A percentile compares a stretch with the other conserved stretches of the same genome.
Evolutionary conservation across 139 green algal genomes (phyloP).

Genomic region (Limnomonas spitsbergensis): DNA sequence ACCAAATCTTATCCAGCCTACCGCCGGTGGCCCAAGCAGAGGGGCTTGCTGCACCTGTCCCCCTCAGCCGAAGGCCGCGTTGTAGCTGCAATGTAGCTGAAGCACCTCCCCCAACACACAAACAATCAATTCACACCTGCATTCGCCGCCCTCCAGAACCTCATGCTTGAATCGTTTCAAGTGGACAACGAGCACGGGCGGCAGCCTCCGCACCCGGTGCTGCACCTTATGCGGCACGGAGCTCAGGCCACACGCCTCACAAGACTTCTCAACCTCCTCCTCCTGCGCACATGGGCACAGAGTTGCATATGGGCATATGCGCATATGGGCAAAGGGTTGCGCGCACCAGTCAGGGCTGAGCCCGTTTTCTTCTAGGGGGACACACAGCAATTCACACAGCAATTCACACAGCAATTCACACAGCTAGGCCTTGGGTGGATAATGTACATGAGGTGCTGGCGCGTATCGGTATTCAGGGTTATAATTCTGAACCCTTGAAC

Average conservation of each 20-base stretch:
- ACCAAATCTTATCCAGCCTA: background rate
- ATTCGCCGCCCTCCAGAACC: background rate
- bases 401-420: background rate
- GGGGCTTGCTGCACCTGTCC: too few species aligned
- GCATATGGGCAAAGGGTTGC: background rate
- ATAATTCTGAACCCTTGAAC: too few species aligned
- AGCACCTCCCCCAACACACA: background rate
- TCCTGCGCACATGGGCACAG: background rate
- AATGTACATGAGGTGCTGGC: background rate
- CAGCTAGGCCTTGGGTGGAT: background rate
- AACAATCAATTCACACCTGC: background rate
- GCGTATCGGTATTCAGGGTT: background rate
- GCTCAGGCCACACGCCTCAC: background rate
- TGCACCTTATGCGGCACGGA: background rate
- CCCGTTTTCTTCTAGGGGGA: too few species aligned
- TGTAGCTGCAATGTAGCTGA: background rate
- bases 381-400: background rate
- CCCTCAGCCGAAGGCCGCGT: background rate
- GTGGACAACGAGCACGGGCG: slow-evolving; percentile 8
- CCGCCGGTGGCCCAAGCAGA: background rate
- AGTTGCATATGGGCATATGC: background rate
- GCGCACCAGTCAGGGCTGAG: background rate
- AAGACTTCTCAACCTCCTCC: background rate
- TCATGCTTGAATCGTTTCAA: slow-evolving; percentile 10
- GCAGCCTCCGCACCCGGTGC: background rate